Conservation (phyloP, 495 filamentous ascomycete genomes). For the Durotheca rogersii region DNA sequence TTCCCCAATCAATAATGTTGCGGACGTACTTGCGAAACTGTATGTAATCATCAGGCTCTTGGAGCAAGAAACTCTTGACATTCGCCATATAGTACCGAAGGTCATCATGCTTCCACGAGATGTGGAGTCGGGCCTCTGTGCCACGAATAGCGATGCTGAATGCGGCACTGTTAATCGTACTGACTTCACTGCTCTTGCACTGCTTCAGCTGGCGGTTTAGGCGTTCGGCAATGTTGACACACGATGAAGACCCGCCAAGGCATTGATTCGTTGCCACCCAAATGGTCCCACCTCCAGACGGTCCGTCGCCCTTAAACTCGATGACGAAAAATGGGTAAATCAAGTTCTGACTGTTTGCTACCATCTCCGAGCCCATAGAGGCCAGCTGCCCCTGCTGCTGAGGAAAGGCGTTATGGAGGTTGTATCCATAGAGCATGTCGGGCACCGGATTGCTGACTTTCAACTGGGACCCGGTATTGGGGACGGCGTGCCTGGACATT, state of each 20-base stretch:
- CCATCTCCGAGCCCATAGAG: neutral
- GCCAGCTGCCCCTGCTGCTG: neutral
- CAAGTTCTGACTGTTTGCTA: neutral
- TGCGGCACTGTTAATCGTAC: constrained; percentile 30
- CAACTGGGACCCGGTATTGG: constrained; percentile 12
- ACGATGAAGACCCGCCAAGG: constrained; percentile 27
- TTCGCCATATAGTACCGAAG: constrained; percentile 35
- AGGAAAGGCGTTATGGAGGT: constrained; percentile 1
- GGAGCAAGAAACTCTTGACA: constrained; percentile 29
- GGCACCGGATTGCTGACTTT: constrained; percentile 28
- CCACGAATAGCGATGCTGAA: constrained; percentile 40
- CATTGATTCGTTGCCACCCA: constrained; percentile 39
- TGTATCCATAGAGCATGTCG: constrained; percentile 33
- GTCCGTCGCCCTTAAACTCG: constrained; percentile 32
- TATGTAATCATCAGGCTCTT: constrained; percentile 31
- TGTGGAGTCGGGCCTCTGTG: constrained; percentile 34
- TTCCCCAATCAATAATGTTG: constrained; percentile 42
- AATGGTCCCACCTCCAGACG: constrained; percentile 13
- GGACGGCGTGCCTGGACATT: constrained; percentile 25
- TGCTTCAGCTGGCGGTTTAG: constrained; percentile 27
- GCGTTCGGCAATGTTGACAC: constrained; percentile 28
- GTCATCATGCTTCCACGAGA: constrained; percentile 34
- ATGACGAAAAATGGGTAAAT: constrained; percentile 32
- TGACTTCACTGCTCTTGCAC: constrained; percentile 15
- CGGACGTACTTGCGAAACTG: constrained; percentile 38